Conservation (phyloP, 768 basidiomycete genomes). For the Kwoniella sp. region DNA sequence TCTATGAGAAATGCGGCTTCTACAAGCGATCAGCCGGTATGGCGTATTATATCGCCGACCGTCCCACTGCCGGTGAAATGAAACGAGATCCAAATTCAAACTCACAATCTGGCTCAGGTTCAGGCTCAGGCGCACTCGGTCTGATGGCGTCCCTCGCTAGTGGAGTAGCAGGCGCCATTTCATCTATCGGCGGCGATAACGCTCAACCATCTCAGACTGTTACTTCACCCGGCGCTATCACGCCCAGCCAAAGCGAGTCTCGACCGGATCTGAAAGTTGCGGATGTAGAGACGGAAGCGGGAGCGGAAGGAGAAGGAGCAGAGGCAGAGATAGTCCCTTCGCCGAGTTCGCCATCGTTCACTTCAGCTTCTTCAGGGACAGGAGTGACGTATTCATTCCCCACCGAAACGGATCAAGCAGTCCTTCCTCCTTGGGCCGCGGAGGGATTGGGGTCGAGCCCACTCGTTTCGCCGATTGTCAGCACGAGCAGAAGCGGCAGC, state of each 20-base stretch:
- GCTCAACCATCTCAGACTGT: background rate
- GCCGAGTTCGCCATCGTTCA: slow-evolving; percentile 23
- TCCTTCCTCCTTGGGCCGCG: slow-evolving; percentile 28
- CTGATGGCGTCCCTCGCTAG: background rate
- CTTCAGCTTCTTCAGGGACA: slow-evolving; percentile 22
- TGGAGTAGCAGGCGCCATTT: slow-evolving; percentile 1
- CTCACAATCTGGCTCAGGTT: background rate
- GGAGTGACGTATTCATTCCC: slow-evolving; percentile 29
- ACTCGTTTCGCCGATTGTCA: slow-evolving; percentile 1
- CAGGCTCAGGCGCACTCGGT: slow-evolving; percentile 6
- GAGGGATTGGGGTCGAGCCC: slow-evolving; percentile 27
- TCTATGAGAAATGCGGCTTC: slow-evolving; percentile 86
- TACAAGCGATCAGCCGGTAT: slow-evolving; percentile 21
- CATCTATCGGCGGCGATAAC: background rate
- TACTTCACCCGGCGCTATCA: background rate
- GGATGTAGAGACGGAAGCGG: background rate
- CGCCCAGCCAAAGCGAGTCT: background rate
- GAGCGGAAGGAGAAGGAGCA: background rate
- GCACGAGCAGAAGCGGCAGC: background rate
- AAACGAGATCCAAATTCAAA: background rate
- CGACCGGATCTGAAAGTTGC: background rate
- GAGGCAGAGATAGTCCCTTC: background rate
- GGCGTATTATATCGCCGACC: slow-evolving; percentile 58
- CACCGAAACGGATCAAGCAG: slow-evolving; percentile 9
- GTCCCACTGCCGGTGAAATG: background rate